These are phyloP conservation scores for Oryza meyeriana DNA, from an alignment of 176 grass and related monocot genomes.

Conservation along the genomic window DNA sequence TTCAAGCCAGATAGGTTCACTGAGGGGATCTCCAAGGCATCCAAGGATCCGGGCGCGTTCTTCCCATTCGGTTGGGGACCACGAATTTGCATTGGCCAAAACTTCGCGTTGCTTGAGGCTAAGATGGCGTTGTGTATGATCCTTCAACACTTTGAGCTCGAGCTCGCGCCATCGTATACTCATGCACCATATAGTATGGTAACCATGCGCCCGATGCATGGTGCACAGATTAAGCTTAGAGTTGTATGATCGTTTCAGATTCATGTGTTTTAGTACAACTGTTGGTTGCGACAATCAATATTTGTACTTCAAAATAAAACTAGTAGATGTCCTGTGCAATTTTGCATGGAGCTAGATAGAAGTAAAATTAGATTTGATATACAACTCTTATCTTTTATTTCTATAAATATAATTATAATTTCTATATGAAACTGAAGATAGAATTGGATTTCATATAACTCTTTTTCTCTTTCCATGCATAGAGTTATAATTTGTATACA, in stretches of 20 bases:
- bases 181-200: constrained; percentile 41
- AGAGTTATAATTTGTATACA: too few species aligned
- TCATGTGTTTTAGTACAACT: neutral
- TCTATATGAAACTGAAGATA: too few species aligned
- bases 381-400: too few species aligned
- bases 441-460: too few species aligned
- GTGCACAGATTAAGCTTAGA: constrained; percentile 43
- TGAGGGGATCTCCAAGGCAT: constrained; percentile 47
- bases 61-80: constrained; percentile 62
- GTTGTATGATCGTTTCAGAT: neutral
- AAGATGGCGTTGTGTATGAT: constrained; percentile 57
- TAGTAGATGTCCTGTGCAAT: too few species aligned
- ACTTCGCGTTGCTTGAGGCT: constrained; percentile 54
- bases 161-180: constrained; percentile 39
- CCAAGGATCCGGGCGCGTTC: constrained; percentile 35
- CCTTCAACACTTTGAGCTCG: constrained; percentile 43
- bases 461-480: too few species aligned
- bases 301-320: too few species aligned
- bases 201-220: constrained; percentile 48
- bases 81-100: constrained; percentile 60
- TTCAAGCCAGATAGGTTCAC: constrained; percentile 58
- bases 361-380: too few species aligned
- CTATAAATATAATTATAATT: too few species aligned
- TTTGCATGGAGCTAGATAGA: too few species aligned
- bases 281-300: neutral